Evolutionary conservation across 345 rosid species (phyloP).

Genomic region (Adansonia digitata): DNA sequence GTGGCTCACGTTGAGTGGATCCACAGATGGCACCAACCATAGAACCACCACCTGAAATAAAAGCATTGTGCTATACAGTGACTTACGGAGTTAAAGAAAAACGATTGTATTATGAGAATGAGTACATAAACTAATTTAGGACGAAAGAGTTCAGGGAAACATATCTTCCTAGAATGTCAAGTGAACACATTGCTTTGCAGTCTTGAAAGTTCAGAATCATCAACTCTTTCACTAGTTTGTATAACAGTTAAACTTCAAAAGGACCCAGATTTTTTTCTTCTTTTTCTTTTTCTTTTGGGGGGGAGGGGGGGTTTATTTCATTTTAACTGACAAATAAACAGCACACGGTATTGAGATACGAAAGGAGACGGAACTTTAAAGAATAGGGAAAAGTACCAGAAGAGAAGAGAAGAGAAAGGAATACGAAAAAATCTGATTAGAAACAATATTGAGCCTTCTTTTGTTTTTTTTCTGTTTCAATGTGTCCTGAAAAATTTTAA

Average conservation of each 20-base stretch:
- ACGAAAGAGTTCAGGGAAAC: not conserved
- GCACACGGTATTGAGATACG: not conserved
- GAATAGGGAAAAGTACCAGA: not conserved
- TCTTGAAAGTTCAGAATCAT: not conserved
- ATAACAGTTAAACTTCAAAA: not conserved
- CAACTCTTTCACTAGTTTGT: not conserved
- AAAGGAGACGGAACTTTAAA: not conserved
- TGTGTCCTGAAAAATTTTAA: not conserved
- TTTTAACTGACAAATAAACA: not conserved
- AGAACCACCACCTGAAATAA: slow-evolving; percentile 78
- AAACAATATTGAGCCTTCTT: not conserved
- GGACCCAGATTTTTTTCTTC: not conserved
- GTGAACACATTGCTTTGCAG: not conserved
- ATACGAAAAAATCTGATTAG: not conserved
- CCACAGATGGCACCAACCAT: slow-evolving; percentile 91
- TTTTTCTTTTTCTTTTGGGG: too few species aligned
- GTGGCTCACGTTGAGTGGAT: slow-evolving; percentile 81
- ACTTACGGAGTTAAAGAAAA: not conserved
- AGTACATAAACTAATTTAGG: not conserved
- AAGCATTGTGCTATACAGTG: not conserved
- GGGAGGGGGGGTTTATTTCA: too few species aligned
- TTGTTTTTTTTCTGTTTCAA: too few species aligned
- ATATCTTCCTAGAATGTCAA: not conserved
- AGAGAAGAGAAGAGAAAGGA: not conserved
- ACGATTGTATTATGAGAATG: not conserved